These are phyloP conservation scores for Saccharomycopsis amapae DNA, from an alignment of 805 yeast genomes.

Conservation along the genomic window DNA sequence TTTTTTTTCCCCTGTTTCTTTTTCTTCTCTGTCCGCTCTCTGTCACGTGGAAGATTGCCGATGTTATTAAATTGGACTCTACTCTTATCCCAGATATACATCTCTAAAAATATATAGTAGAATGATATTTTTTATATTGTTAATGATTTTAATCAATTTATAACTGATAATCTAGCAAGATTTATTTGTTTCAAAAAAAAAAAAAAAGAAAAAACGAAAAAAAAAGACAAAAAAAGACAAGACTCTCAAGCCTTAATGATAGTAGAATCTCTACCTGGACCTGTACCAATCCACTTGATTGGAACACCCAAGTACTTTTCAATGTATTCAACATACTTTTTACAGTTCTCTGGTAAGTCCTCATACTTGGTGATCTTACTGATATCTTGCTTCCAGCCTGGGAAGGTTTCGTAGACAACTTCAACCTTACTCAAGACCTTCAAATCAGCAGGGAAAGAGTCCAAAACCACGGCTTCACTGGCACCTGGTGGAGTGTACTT, in stretches of 20 bases:
- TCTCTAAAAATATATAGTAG: not conserved
- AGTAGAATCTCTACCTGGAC: slow-evolving; percentile 77
- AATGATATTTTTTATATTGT: not conserved
- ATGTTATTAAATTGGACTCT: too few species aligned
- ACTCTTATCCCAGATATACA: too few species aligned
- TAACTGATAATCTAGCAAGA: not conserved
- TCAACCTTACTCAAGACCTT: slow-evolving; percentile 78
- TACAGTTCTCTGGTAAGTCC: slow-evolving; percentile 83
- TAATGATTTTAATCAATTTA: too few species aligned
- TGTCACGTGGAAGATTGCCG: too few species aligned
- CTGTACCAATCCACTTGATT: slow-evolving; percentile 96
- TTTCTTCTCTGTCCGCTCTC: too few species aligned
- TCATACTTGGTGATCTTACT: slow-evolving; percentile 60
- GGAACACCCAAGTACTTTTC: slow-evolving; percentile 82
- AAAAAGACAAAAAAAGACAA: not conserved
- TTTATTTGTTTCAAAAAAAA: not conserved
- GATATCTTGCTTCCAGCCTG: slow-evolving; percentile 91
- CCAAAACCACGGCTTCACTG: slow-evolving; percentile 71
- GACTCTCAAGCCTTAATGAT: slow-evolving; percentile 5
- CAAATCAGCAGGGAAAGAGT: slow-evolving; percentile 90
- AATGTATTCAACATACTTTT: slow-evolving; percentile 74
- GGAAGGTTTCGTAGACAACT: slow-evolving; percentile 83
- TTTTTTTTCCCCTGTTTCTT: too few species aligned
- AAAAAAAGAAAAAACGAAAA: not conserved
- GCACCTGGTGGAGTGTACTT: too few species aligned